Evolutionary conservation across 2,329 filamentous ascomycete genomes (phyloP).

Genomic region (Fusarium setosum): DNA sequence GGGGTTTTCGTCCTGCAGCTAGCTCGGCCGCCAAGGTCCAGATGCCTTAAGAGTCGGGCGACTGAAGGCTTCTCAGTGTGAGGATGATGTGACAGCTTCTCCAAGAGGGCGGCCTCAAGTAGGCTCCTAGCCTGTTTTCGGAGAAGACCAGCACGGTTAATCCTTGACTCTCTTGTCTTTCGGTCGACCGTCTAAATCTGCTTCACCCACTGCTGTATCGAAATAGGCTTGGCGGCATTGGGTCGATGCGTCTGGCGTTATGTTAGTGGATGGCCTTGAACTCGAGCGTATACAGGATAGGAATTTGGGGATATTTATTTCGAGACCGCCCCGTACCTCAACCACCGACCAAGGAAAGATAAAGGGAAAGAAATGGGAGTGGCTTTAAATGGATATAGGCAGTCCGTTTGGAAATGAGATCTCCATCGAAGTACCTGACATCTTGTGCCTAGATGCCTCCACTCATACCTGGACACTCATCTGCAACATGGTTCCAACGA

Average conservation of each 20-base stretch:
- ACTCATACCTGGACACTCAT: conserved; percentile 32
- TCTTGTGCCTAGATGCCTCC: background rate
- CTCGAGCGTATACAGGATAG: too few relatives aligned
- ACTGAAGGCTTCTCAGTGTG: conserved; percentile 5
- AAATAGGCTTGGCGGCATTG: background rate
- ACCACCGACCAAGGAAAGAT: background rate
- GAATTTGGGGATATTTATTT: too few relatives aligned
- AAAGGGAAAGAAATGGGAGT: too few relatives aligned
- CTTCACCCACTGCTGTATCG: conserved; percentile 3
- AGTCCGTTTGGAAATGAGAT: background rate
- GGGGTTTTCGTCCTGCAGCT: conserved; percentile 12
- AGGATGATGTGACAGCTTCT: background rate
- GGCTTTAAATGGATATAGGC: too few relatives aligned
- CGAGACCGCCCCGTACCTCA: background rate
- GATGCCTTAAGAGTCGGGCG: conserved; percentile 10
- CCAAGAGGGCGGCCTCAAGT: background rate
- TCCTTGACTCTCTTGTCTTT: background rate
- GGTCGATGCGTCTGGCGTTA: background rate
- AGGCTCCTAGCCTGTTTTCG: background rate
- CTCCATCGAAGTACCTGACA: background rate
- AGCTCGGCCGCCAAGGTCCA: conserved; percentile 3
- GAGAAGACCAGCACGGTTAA: background rate
- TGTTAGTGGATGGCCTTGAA: too few relatives aligned
- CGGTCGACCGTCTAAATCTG: conserved; percentile 7
- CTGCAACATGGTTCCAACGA: conserved; percentile 70